Evolutionary conservation across 1,284 basidiomycete genomes (phyloP).

Genomic region (Violaceomyces palustris): DNA sequence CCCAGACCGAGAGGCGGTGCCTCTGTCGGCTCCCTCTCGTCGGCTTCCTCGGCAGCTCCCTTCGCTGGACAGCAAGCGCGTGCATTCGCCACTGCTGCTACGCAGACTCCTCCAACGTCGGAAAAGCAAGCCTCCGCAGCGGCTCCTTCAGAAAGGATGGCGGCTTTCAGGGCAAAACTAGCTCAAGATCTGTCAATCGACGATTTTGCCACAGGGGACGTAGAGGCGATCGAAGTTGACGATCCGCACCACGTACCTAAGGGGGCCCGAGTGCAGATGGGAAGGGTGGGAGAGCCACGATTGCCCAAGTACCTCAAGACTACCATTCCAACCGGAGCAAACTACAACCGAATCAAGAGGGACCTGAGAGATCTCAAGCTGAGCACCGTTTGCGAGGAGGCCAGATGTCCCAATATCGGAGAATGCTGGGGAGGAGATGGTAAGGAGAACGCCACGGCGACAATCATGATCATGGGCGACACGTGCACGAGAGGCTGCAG

Average conservation of each 20-base stretch:
- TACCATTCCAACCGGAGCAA: conserved; percentile 69
- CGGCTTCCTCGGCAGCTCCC: not conserved
- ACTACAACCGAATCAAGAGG: conserved; percentile 88
- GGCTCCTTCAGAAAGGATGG: conserved; percentile 14
- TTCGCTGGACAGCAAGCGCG: not conserved
- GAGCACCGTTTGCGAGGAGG: conserved; percentile 98
- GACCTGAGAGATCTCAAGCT: conserved; percentile 85
- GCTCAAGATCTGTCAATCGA: conserved; percentile 38
- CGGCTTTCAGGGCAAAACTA: conserved; percentile 34
- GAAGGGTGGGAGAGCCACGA: conserved; percentile 55
- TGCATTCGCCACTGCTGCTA: not conserved
- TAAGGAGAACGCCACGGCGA: conserved; percentile 72
- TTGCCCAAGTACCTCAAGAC: conserved; percentile 90
- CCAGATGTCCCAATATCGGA: conserved; percentile 96
- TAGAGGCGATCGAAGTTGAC: conserved; percentile 5
- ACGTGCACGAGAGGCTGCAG: conserved; percentile 96
- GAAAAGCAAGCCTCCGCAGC: not conserved
- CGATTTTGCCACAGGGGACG: conserved; percentile 31
- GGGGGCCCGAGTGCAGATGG: conserved; percentile 31
- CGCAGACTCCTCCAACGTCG: not conserved
- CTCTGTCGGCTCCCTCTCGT: no score
- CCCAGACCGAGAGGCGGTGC: conserved; percentile 16
- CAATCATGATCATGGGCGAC: conserved; percentile 99
- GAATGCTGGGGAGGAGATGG: conserved; percentile 94
- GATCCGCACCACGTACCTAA: not conserved